Percentiles rank a stretch among this genome's conserved stretches.
Conservation (phyloP, 495 filamentous ascomycete genomes). For the Neurospora intermedia region DNA sequence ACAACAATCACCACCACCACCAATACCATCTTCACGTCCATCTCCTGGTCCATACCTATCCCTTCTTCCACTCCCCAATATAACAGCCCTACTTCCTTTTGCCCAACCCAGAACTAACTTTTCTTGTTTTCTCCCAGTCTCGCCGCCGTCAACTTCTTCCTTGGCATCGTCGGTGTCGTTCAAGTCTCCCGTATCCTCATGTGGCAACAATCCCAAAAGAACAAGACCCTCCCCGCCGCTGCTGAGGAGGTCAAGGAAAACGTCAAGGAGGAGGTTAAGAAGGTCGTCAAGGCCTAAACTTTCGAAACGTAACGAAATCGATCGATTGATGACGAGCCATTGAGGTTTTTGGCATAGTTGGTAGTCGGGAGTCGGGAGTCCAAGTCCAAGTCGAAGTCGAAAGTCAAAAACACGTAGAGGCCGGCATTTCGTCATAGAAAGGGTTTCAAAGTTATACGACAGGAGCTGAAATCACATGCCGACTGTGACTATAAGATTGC, state of each 20-base stretch:
- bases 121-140: constrained; percentile 40
- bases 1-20: not conserved
- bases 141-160: constrained; percentile 96
- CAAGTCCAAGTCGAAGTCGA: not conserved
- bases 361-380: not conserved
- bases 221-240: constrained; percentile 39
- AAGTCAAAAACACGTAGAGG: not conserved
- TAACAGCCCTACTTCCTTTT: not conserved
- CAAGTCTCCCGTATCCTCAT: constrained; percentile 68
- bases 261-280: constrained; percentile 33
- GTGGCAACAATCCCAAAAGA: constrained; percentile 54
- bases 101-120: not conserved
- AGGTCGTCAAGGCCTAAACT: constrained; percentile 14
- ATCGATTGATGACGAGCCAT: not conserved
- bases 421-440: not conserved
- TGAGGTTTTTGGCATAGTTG: not conserved
- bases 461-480: not conserved
- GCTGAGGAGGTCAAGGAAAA: constrained; percentile 37
- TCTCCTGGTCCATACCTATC: not conserved
- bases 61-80: not conserved
- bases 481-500: not conserved
- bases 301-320: not conserved
- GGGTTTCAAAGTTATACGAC: not conserved
- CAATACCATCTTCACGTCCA: not conserved
- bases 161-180: constrained; percentile 71